Evolutionary conservation across 768 basidiomycete species (phyloP), one percentile per base, ranked within the genome.

Genomic region (Lactarius sanguifluus): DNA sequence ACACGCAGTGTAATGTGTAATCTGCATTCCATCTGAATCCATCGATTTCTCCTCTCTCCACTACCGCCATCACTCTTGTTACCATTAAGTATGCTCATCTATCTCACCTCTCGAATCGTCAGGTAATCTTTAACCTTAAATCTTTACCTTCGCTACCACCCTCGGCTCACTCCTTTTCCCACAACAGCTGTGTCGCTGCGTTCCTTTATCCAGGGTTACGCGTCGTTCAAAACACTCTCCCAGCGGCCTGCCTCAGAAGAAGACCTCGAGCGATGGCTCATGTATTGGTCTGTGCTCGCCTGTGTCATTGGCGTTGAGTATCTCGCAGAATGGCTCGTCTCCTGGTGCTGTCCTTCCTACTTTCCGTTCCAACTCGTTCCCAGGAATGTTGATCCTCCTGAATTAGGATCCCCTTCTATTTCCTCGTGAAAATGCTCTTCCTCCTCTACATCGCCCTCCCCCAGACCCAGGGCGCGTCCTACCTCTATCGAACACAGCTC

Each of bases 171-270:
- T 57, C 30, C 28, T 45, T 40, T n/a, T 36, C 13, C 36, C 30
- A 50, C 23, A 52, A 6, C 69, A 91, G 90, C 75, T 88, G 89
- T n/a, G 76, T 84, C 41, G 81, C 81, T 6, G 92, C 89, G 23
- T 96, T 94, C 77, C 83, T 96, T 47, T 96, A 98, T 76, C 95
- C 95, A 0, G 91, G 91, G 90, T 28, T 98, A 98, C 78, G 92
- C 94, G 36, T 95, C 93, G n/a, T 98, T 96, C 81, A 98, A 98
- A 81, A 87, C 92, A 0, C 84, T 98, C 38, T 90, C 90, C 43
- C 87, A 90, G 71, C 83, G 92, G n/a, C 92, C 92, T 23, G 91
- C 91, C 1, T 89, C 88, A 0, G 91, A 93, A 72, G 84, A 82
- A 59, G 92, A 94, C 55, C 81, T 96, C 10, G 96, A 97, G 75